Base-by-base conservation (phyloP, 352 stramenopile genomes). In the Pythium aristosporum region DNA sequence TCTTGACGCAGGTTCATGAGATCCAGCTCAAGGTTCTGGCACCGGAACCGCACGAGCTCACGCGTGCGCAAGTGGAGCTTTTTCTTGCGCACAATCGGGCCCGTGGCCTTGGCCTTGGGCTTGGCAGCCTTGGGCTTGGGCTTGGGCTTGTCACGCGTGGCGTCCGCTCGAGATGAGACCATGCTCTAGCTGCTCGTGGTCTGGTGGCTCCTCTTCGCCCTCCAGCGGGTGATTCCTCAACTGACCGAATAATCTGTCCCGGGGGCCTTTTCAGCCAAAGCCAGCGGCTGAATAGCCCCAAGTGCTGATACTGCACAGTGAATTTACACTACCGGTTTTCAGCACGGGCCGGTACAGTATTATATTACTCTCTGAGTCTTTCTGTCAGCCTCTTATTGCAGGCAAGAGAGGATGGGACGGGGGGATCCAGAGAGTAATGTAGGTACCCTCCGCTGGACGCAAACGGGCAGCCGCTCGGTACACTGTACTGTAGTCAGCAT, bases 1-100 rank as follows among this genome's bases (percentile, higher is more conserved):
- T 66, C 59, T 23, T 66, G 59, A 18, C 48, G 39, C 8, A 66
- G 21, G 42, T 66, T 54, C 39, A 66, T 52, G 20, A 66, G 37
- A 42, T 66, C 59, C 18, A 66, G 59, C 59, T 66, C 49, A 23
- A 66, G 50, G 18, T 44, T 39, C 20, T 57, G 49, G 50, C 48
- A 54, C 23, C 37, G 20, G 21, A 57, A 54, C 2, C 59, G 59
- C 59, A 51, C 28, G 49, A 54, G 59, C 59, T 58, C 49, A 23
- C 59, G 59, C 49, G 49, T 66, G n/a, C 34, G 41, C 42, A 61
- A 16, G 42, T 53, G 55, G 23, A 53, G 41, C 55, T 61, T 54
- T 20, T 51, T 61, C 37, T 48, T 59, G 48, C 48, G 48, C 48
- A 30, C 48, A 25, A 55, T 7, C 25, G 48, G 2, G 37, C 37